phyloP scores from a whole-genome alignment of 306 rosid genomes.

The Ochetophila trinervis region DNA sequence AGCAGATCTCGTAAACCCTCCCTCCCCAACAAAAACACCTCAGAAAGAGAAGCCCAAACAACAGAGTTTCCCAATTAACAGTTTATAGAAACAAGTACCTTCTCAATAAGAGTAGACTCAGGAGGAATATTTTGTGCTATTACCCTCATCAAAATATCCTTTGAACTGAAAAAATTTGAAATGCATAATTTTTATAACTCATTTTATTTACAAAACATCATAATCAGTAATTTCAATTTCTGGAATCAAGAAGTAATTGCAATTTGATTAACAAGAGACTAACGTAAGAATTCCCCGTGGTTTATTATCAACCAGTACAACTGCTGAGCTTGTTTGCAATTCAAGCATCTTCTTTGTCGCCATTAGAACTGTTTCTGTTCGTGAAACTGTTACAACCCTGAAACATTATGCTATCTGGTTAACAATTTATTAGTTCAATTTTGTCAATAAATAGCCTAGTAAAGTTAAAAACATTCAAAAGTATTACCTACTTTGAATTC shows the following conservation, averaged over 20 bases:
- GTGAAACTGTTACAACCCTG: slow-evolving; percentile 73
- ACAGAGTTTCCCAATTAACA: slow-evolving; percentile 7
- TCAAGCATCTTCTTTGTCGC: slow-evolving; percentile 85
- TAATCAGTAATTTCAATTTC: background rate
- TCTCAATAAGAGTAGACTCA: slow-evolving; percentile 73
- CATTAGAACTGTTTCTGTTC: slow-evolving; percentile 65
- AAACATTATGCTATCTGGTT: slow-evolving; percentile 31
- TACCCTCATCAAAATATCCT: slow-evolving; percentile 93
- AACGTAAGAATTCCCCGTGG: slow-evolving; percentile 91
- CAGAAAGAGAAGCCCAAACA: background rate
- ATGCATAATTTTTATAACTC: slow-evolving; percentile 15
- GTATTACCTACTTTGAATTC: slow-evolving; percentile 97
- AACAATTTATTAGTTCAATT: slow-evolving; percentile 12
- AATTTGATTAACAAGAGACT: slow-evolving; percentile 27
- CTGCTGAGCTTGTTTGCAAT: slow-evolving; percentile 59
- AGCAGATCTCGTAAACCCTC: too few species aligned
- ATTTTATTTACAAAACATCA: background rate
- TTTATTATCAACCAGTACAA: slow-evolving; percentile 69
- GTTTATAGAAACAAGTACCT: slow-evolving; percentile 47
- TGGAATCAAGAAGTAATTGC: slow-evolving; percentile 1
- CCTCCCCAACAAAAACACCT: too few species aligned
- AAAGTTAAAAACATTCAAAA: slow-evolving; percentile 19
- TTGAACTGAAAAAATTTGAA: slow-evolving; percentile 54
- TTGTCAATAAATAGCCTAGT: background rate
- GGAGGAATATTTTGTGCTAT: slow-evolving; percentile 75